Evolutionary conservation across 495 filamentous ascomycete species (phyloP), one percentile per base, ranked within the genome.

Genomic region (Trypethelium eluteriae): DNA sequence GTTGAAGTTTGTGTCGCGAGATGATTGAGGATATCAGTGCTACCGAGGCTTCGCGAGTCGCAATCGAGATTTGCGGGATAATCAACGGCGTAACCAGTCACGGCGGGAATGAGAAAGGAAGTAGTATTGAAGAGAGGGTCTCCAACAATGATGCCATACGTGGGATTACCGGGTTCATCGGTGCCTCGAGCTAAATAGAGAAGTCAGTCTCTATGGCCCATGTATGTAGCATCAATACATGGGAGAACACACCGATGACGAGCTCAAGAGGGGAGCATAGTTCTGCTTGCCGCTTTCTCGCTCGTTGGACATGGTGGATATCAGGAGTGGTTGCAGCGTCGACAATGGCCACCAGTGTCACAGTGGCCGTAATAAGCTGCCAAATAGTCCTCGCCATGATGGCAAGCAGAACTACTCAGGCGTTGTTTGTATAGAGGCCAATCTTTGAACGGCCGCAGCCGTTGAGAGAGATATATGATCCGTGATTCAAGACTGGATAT

Each of bases 231-330:
- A 46, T 4, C 7, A 36, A 41, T 10, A 12, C 38, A 49, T 35
- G 32, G 38, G 63, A 18, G 9, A 64, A 36, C 36, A 46, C 44
- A 64, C 63, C 63, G 38, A 44, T 44, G 38, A 64, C 44, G 38
- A 64, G 38, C 63, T 64, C 63, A 14, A 64, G 63, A 4, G 63
- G 63, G 14, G 63, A 64, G 63, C 63, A 64, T 64, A 39, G 9
- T 56, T 38, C 38, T 64, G 63, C 63, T 41, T 41, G 63, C 32
- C 38, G 49, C 49, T 53, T 53, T 18, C n/a, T 18, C 25, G 5
- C 10, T 16, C 16, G 7, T 5, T 53, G 49, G 25, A 18, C 14
- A 53, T 3, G 32, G 12, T 36, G 35, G 44, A 14, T 14, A 32
- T 49, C 39, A 46, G 38, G 32, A 46, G 36, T 38, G 38, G 2